Evolutionary conservation across 148 eudicot species (phyloP), one percentile per base, ranked within the genome.

Genomic region (Camellia lanceoleosa): DNA sequence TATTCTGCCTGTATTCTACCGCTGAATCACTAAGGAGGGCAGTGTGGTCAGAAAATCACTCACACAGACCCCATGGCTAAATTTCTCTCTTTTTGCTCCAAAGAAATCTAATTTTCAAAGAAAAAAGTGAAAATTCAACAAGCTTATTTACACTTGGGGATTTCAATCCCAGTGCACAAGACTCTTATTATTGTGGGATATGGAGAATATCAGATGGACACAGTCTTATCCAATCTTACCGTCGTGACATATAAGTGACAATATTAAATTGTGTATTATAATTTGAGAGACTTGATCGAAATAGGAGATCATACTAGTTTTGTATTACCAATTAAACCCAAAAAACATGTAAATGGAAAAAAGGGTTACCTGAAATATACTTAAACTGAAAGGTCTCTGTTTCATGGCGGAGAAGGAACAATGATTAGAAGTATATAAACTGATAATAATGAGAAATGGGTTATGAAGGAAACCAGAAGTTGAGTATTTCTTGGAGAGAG

Each of bases 41-140:
- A n/a, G n/a, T n/a, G n/a, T n/a, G n/a, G n/a, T n/a, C n/a, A n/a
- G n/a, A n/a, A n/a, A n/a, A n/a, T n/a, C n/a, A n/a, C n/a, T n/a
- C n/a, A n/a, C n/a, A n/a, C n/a, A n/a, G 86, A 82, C 5, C 23
- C 23, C 23, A 23, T 23, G 23, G 23, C 23, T 23, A 23, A 23
- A 23, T 23, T 79, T 47, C 51, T 47, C 51, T 47, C 51, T 47
- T 6, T 47, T 23, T 19, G 11, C 47, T 67, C 20, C 47, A 7
- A 38, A 67, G 43, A 18, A 41, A 67, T 11, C 18, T 67, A 41
- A 38, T 13, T 67, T 67, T 8, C 47, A 15, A 41, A 11, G 70
- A 67, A 67, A 16, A 67, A 67, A 16, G 41, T 67, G 70, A 23
- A 23, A 23, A 23, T 23, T 23, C 23, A 23, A 23, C 23, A 23